phyloP scores from a whole-genome alignment of 2,329 filamentous ascomycete genomes.

The Colletotrichum lindemuthianum region DNA sequence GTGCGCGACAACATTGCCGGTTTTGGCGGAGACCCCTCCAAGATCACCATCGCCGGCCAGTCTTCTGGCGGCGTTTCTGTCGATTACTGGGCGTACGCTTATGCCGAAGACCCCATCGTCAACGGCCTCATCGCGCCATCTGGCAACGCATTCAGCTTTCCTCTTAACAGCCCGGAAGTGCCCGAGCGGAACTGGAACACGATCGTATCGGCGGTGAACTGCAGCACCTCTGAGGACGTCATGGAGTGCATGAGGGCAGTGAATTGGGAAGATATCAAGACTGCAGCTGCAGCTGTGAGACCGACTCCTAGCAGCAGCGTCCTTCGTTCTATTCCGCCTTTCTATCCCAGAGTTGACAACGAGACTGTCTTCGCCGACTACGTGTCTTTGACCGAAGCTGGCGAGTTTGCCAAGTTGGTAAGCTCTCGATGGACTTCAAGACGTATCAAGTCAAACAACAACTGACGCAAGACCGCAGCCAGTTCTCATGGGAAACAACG shows the following conservation, averaged over 20 bases:
- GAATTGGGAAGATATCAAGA: conserved; percentile 48
- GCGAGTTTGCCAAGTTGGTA: conserved; percentile 47
- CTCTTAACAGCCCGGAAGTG: conserved; percentile 47
- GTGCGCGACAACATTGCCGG: conserved; percentile 54
- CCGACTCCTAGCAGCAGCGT: conserved; percentile 46
- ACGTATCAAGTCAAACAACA: accelerated
- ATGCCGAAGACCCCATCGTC: conserved; percentile 59
- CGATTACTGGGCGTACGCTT: conserved; percentile 61
- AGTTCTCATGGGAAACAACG: conserved; percentile 53
- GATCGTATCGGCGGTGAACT: conserved; percentile 50
- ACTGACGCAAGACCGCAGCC: conserved; percentile 42
- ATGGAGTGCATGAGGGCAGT: conserved; percentile 51
- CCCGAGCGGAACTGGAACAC: conserved; percentile 54
- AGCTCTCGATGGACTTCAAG: background rate
- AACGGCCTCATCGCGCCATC: conserved; percentile 57
- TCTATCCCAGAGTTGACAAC: conserved; percentile 54
- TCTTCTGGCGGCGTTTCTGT: conserved; percentile 53
- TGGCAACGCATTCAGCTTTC: conserved; percentile 57
- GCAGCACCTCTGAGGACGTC: conserved; percentile 34
- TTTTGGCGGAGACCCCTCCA: conserved; percentile 56
- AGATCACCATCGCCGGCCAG: conserved; percentile 55
- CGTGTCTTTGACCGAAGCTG: conserved; percentile 42
- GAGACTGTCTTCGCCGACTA: conserved; percentile 55
- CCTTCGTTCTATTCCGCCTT: conserved; percentile 49
- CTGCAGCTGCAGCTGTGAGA: conserved; percentile 48